phyloP scores from a whole-genome alignment of 345 rosid species.

The Heritiera fomes region DNA sequence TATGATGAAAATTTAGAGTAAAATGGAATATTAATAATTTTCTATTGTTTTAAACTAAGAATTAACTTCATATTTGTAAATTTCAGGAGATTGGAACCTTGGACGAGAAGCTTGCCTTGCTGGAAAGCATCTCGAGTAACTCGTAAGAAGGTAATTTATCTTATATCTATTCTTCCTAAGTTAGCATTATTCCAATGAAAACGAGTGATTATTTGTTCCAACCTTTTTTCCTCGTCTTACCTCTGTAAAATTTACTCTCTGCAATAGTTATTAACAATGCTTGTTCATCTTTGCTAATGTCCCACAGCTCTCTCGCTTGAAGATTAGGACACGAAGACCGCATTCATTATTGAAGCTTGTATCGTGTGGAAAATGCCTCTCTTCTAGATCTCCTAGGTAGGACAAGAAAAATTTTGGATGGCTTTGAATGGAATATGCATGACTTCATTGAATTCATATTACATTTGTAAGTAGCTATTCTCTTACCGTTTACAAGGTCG shows the following conservation, averaged over 20 bases:
- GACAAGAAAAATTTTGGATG: conserved; percentile 18
- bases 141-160: conserved; percentile 63
- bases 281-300: neutral
- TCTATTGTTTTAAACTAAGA: neutral
- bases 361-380: conserved; percentile 66
- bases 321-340: conserved; percentile 53
- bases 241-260: neutral
- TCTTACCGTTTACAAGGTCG: conserved; percentile 33
- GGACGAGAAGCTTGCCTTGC: conserved; percentile 81
- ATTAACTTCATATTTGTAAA: conserved; percentile 14
- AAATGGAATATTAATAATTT: neutral
- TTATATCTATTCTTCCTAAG: neutral
- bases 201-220: neutral
- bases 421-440: conserved; percentile 17
- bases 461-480: conserved; percentile 45
- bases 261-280: neutral
- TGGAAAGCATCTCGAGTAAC: conserved; percentile 70
- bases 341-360: conserved; percentile 69
- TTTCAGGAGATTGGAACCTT: conserved; percentile 84
- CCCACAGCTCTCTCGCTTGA: conserved; percentile 67
- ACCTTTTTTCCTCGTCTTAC: neutral
- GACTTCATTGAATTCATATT: conserved; percentile 18
- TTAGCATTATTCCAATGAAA: conserved; percentile 5
- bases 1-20: neutral
- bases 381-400: conserved; percentile 67